These are phyloP conservation scores for Favolaschia claudopus DNA, from an alignment of 768 basidiomycete species.

Conservation along the genomic window DNA sequence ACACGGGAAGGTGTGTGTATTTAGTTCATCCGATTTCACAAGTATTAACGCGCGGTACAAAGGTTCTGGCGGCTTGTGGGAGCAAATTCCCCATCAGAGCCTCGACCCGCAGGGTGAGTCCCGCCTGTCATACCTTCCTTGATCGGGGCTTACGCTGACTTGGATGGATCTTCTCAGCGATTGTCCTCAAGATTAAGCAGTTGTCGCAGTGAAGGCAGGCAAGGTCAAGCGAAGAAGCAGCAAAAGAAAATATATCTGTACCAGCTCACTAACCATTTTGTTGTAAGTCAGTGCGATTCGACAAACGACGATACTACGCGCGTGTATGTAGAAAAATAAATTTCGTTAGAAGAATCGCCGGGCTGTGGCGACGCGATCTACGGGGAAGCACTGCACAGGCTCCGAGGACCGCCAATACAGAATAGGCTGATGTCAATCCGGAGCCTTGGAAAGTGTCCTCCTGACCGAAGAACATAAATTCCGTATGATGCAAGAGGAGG, in stretches of 20 bases:
- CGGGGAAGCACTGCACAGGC: too few species aligned
- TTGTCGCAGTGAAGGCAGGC: constrained; percentile 39
- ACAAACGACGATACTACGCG: too few species aligned
- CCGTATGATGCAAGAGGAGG: not conserved
- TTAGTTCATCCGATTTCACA: constrained; percentile 5
- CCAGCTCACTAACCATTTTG: too few species aligned
- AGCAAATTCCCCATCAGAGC: constrained; percentile 85
- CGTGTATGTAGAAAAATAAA: not conserved
- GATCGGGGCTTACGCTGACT: not conserved
- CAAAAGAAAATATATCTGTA: not conserved
- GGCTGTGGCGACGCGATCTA: too few species aligned
- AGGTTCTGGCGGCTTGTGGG: constrained; percentile 74
- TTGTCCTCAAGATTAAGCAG: constrained; percentile 57
- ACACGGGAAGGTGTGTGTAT: constrained; percentile 66
- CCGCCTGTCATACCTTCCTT: constrained; percentile 9
- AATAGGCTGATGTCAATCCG: too few species aligned
- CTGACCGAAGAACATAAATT: not conserved
- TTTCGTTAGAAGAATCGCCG: not conserved
- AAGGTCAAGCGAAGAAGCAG: not conserved
- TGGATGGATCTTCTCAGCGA: constrained; percentile 46
- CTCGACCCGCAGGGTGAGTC: constrained; percentile 79
- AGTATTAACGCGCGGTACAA: constrained; percentile 7
- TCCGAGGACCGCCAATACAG: too few species aligned
- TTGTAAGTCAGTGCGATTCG: too few species aligned
- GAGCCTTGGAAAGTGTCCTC: too few species aligned